Percentiles rank a stretch among this genome's conserved stretches.
These are phyloP conservation scores for Penicillium macrosclerotiorum DNA, from an alignment of 495 filamentous ascomycete species.

Conservation along the genomic window DNA sequence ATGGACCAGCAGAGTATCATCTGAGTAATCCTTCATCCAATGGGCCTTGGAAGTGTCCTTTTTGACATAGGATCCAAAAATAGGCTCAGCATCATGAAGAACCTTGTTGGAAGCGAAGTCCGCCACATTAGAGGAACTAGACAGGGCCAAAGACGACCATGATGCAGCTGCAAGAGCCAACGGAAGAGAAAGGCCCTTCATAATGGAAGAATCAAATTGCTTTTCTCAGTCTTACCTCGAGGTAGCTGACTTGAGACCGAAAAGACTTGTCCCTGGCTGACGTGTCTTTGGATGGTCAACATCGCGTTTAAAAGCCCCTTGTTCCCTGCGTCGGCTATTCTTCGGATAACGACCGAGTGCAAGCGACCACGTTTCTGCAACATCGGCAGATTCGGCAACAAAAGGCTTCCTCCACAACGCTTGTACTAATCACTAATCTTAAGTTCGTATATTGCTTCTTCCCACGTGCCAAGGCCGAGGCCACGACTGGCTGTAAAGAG, in stretches of 20 bases:
- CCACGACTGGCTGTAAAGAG: conserved; percentile 8
- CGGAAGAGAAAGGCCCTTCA: not conserved
- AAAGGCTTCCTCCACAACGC: too few relatives aligned
- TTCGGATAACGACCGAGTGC: too few relatives aligned
- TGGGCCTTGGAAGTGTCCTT: conserved; percentile 19
- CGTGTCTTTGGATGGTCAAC: too few relatives aligned
- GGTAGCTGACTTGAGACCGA: too few relatives aligned
- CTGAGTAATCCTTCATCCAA: conserved; percentile 48
- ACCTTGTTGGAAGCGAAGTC: conserved; percentile 42
- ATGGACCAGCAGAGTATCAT: conserved; percentile 41
- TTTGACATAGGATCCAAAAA: conserved; percentile 38
- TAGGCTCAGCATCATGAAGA: conserved; percentile 37
- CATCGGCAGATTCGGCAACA: not conserved
- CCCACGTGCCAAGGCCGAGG: conserved; percentile 16
- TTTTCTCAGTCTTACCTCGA: too few relatives aligned
- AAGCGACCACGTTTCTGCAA: not conserved
- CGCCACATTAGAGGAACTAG: conserved; percentile 22
- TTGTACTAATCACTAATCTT: too few relatives aligned
- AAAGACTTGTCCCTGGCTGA: too few relatives aligned
- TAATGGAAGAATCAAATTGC: not conserved
- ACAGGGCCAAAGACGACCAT: not conserved
- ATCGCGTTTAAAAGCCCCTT: too few relatives aligned
- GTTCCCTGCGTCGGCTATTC: too few relatives aligned
- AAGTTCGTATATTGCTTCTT: conserved; percentile 1
- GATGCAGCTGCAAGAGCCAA: conserved; percentile 2